phyloP scores from a whole-genome alignment of 129 eudicot genomes.

The Pittosporum tobira region DNA sequence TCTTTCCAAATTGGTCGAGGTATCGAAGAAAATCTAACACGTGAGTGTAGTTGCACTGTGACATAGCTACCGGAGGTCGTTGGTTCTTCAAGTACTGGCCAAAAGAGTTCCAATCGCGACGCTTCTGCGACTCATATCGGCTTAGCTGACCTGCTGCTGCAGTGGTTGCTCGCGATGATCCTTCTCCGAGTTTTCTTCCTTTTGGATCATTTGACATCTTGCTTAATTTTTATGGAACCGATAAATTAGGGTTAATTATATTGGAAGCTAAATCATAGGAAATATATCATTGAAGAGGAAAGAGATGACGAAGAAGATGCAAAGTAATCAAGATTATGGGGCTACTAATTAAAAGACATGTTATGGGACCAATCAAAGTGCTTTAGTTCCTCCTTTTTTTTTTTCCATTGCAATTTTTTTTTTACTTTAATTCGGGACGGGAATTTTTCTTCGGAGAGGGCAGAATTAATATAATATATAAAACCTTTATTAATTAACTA shows the following conservation, averaged over 20 bases:
- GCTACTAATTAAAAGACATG: slow-evolving; percentile 10
- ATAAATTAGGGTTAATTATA: too few relatives aligned
- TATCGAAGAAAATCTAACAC: slow-evolving; percentile 31
- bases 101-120: slow-evolving; percentile 41
- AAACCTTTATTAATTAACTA: too few relatives aligned
- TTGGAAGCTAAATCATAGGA: too few relatives aligned
- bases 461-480: too few relatives aligned
- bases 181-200: slow-evolving; percentile 11
- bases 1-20: slow-evolving; percentile 32
- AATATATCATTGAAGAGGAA: not conserved
- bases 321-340: slow-evolving; percentile 7
- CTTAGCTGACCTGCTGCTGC: slow-evolving; percentile 12
- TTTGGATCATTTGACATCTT: slow-evolving; percentile 12
- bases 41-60: slow-evolving; percentile 26
- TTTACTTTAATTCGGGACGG: too few relatives aligned
- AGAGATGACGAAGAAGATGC: not conserved
- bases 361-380: slow-evolving; percentile 23
- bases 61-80: slow-evolving; percentile 21
- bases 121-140: slow-evolving; percentile 34
- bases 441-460: too few relatives aligned
- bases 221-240: not conserved
- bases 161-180: not conserved
- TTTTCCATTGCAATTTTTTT: slow-evolving; percentile 12
- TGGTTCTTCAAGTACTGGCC: slow-evolving; percentile 30
- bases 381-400: slow-evolving; percentile 18